Conservation (phyloP, 2,329 filamentous ascomycete species). For the Colletotrichum cordylinicola region DNA sequence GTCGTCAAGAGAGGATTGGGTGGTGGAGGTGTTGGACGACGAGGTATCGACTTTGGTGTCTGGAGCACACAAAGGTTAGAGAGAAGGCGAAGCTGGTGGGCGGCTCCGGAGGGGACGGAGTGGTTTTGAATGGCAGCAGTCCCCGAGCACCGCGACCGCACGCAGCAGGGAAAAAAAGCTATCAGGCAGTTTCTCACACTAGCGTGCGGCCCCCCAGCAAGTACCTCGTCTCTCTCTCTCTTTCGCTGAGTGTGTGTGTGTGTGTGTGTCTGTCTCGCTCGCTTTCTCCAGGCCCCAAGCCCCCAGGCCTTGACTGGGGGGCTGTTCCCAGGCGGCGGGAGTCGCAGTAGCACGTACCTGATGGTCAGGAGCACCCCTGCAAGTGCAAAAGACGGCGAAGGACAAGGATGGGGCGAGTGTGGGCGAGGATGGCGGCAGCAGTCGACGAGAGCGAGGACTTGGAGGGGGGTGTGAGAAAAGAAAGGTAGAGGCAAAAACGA, state of each 20-base stretch:
- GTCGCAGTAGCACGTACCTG: slow-evolving; percentile 22
- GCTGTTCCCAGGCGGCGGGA: slow-evolving; percentile 17
- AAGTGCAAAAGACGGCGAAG: background rate
- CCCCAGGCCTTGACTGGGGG: background rate
- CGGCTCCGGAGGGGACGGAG: slow-evolving; percentile 22
- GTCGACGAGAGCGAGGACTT: background rate
- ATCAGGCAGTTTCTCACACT: slow-evolving; percentile 3
- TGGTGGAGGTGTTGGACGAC: background rate
- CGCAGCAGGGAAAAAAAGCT: slow-evolving; percentile 16
- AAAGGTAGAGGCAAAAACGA: background rate
- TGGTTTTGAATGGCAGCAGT: slow-evolving; percentile 22
- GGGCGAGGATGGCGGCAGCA: background rate
- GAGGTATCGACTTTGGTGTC: slow-evolving; percentile 16
- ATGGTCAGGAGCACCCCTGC: slow-evolving; percentile 20
- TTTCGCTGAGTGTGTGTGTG: background rate
- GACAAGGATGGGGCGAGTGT: background rate
- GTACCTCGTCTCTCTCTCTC: background rate
- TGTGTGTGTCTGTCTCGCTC: background rate
- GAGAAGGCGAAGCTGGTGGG: slow-evolving; percentile 3
- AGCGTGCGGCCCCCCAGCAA: background rate
- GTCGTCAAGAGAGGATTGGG: background rate
- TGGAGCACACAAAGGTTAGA: slow-evolving; percentile 21
- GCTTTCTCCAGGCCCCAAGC: background rate
- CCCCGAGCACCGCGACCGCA: slow-evolving; percentile 12
- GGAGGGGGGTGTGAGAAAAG: background rate